These are phyloP conservation scores for Mycothermus thermophilus DNA, from an alignment of 495 filamentous ascomycete genomes.

Conservation along the genomic window DNA sequence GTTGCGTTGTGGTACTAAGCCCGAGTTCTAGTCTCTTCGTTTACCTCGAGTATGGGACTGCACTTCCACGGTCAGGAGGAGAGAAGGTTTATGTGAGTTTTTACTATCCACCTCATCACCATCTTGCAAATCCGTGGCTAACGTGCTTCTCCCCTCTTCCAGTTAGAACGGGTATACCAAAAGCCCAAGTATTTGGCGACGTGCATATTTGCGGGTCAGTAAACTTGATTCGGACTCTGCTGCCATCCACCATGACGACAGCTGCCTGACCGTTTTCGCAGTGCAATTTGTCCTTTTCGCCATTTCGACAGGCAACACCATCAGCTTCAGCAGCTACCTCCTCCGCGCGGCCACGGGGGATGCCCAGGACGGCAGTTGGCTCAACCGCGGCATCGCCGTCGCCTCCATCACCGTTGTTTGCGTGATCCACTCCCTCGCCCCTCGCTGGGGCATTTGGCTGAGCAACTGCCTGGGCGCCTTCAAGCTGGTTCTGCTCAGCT, in stretches of 20 bases:
- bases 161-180: slow-evolving; percentile 23
- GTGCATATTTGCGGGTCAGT: slow-evolving; percentile 20
- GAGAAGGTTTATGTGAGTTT: slow-evolving; percentile 23
- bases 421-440: slow-evolving; percentile 40
- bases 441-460: slow-evolving; percentile 50
- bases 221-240: background rate
- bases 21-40: slow-evolving; percentile 14
- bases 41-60: slow-evolving; percentile 24
- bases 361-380: slow-evolving; percentile 14
- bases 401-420: slow-evolving; percentile 40
- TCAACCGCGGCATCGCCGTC: slow-evolving; percentile 20
- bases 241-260: too few species aligned
- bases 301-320: slow-evolving; percentile 20
- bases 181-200: slow-evolving; percentile 22
- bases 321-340: slow-evolving; percentile 23
- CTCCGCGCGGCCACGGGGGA: slow-evolving; percentile 11
- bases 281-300: slow-evolving; percentile 29
- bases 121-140: too few species aligned
- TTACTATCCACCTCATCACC: background rate
- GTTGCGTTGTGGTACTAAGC: slow-evolving; percentile 1
- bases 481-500: slow-evolving; percentile 46
- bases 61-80: slow-evolving; percentile 20
- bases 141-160: background rate
- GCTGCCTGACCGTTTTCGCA: too few species aligned
- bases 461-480: slow-evolving; percentile 48